Base-by-base conservation (phyloP, 495 filamentous ascomycete genomes). In the Daldinia concentrica region DNA sequence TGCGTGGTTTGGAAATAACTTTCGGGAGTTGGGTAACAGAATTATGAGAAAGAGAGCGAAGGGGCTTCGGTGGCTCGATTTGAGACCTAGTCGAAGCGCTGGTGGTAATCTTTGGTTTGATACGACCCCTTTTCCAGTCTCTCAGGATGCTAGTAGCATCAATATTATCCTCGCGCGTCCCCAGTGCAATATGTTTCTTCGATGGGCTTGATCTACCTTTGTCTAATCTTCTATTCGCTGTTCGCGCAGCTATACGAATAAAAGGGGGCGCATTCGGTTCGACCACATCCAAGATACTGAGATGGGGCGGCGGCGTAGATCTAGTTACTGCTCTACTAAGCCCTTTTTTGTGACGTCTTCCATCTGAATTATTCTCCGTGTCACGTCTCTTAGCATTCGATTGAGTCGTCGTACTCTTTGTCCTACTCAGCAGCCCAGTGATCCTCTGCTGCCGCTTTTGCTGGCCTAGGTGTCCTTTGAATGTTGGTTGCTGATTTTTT, bases 101-200 rank as follows among this genome's bases (percentile, higher is more conserved):
- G 26, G 57, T 45, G 36, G 71, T 65, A 39, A 81, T 74, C 48
- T 75, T 82, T 55, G 86, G 87, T 22, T 76, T 79, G 52, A 94
- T 89, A 41, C 78, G 88, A 6, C 94, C 94, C 65, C 82, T 84
- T 74, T 88, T 90, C 95, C 95, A 99, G 62, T 91, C 85, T 22
- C 81, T 82, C 54, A 99, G 79, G 12, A 88, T 82, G 14, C 82
- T 79, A 51, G 90, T 88, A 0, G 89, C 91, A 75, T 98, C 95
- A 24, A 88, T 79, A 6, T 92, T 97, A 72, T 98, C 94, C 15
- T 80, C 74, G 24, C 83, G 84, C 27, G 88, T 94, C 36, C 88
- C 90, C 6, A 99, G 77, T 34, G 87, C 81, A 56, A 99, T 87
- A 32, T 88, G 79, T 76, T 98, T 99, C 34, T 78, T 83, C 5